Percentiles rank a stretch among this genome's conserved stretches.
phyloP scores from a whole-genome alignment of 352 stramenopile genomes.

The Thraustochytrium sp. region DNA sequence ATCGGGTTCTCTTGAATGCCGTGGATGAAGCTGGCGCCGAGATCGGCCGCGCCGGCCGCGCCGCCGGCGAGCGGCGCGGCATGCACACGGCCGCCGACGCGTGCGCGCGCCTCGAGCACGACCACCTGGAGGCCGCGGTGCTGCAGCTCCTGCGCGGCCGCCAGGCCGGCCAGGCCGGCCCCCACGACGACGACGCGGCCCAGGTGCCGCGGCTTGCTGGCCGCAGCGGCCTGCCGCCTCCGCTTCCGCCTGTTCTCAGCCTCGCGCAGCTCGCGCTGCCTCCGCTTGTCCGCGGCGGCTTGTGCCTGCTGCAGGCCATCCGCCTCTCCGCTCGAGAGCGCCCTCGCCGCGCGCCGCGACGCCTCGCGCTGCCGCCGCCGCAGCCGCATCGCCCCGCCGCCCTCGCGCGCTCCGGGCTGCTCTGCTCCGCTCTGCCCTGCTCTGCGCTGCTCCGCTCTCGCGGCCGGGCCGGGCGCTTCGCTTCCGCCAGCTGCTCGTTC shows the following conservation, averaged over 20 bases:
- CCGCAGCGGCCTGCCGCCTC: not conserved
- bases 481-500: too few relatives aligned
- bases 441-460: too few relatives aligned
- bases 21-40: conserved; percentile 36
- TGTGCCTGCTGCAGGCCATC: not conserved
- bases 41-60: not conserved
- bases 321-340: not conserved
- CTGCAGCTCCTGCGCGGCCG: not conserved
- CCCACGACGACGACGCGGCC: conserved; percentile 37
- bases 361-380: not conserved
- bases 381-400: too few relatives aligned
- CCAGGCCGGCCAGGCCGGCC: conserved; percentile 32
- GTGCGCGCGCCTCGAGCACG: conserved; percentile 22
- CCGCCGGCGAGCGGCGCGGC: not conserved
- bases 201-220: not conserved
- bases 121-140: not conserved
- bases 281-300: not conserved
- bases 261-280: not conserved
- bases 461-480: too few relatives aligned
- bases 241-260: not conserved
- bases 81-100: conserved; percentile 12
- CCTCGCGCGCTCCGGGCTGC: too few relatives aligned
- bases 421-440: too few relatives aligned
- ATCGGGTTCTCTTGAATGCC: conserved; percentile 27
- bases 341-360: not conserved